These are phyloP conservation scores for Penicillium simplicissimum DNA, from an alignment of 495 filamentous ascomycete species.

Conservation along the genomic window DNA sequence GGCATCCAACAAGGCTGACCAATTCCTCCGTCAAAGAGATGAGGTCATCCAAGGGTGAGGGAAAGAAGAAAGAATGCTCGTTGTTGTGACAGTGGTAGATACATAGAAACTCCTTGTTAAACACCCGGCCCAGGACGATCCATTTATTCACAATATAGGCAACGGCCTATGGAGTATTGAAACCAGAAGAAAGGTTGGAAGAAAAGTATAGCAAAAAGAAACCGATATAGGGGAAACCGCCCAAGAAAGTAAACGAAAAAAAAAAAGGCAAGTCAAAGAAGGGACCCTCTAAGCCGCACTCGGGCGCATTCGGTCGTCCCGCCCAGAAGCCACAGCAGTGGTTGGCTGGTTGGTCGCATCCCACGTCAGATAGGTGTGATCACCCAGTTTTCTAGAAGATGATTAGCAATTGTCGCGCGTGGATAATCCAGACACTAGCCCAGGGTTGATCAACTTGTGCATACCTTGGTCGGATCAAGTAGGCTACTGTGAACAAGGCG, in stretches of 20 bases:
- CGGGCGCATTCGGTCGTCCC: conserved; percentile 35
- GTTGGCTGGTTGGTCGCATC: conserved; percentile 76
- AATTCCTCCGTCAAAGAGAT: conserved; percentile 14
- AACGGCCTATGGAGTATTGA: conserved; percentile 12
- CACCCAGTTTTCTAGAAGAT: conserved; percentile 79
- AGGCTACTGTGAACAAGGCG: conserved; percentile 81
- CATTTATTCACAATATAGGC: conserved; percentile 27
- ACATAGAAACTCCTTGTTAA: conserved; percentile 30
- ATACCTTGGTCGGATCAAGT: conserved; percentile 86
- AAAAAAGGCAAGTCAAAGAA: not conserved
- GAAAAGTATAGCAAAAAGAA: conserved; percentile 10
- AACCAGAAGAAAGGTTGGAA: conserved; percentile 13
- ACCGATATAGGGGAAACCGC: not conserved
- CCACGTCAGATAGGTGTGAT: conserved; percentile 97
- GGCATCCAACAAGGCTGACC: conserved; percentile 7
- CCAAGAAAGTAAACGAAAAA: conserved; percentile 9
- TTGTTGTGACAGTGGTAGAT: conserved; percentile 27
- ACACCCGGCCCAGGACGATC: conserved; percentile 23
- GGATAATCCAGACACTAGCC: not conserved
- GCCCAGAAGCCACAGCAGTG: conserved; percentile 58
- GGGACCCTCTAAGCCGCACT: conserved; percentile 18
- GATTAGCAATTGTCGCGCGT: not conserved
- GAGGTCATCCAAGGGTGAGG: conserved; percentile 20
- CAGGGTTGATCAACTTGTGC: conserved; percentile 15
- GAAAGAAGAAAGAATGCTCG: conserved; percentile 26